A percentile compares a stretch with the other conserved stretches of the same genome.
phyloP scores from a whole-genome alignment of 495 filamentous ascomycete species.

The Penicillium canariense region DNA sequence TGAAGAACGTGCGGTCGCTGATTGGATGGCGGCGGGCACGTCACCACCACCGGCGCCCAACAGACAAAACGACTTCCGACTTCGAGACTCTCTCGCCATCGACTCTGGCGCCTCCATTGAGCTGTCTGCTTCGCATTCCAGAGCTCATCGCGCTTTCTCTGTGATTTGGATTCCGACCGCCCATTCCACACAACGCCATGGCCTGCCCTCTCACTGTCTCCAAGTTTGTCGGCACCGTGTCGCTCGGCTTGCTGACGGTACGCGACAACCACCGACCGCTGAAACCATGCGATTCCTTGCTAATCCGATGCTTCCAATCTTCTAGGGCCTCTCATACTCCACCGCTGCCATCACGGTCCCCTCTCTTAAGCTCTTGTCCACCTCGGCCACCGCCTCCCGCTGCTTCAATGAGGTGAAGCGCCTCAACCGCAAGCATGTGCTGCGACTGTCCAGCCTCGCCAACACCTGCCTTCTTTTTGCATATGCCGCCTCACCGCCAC shows the following conservation, averaged over 20 bases:
- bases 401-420: conserved; percentile 62
- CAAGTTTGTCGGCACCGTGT: conserved; percentile 89
- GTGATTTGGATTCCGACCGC: neutral
- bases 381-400: conserved; percentile 61
- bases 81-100: neutral
- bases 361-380: conserved; percentile 72
- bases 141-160: neutral
- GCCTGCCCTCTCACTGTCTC: conserved; percentile 65
- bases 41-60: conserved; percentile 10
- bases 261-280: conserved; percentile 23
- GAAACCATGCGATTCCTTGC: neutral
- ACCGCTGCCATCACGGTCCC: conserved; percentile 70
- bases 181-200: conserved; percentile 47
- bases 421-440: conserved; percentile 55
- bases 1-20: conserved; percentile 18
- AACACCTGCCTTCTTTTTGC: conserved; percentile 66
- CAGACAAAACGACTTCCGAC: neutral
- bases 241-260: conserved; percentile 83
- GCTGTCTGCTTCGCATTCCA: neutral
- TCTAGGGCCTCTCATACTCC: conserved; percentile 80
- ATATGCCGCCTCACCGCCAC: conserved; percentile 66
- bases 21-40: conserved; percentile 23
- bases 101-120: neutral
- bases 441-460: conserved; percentile 60
- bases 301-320: neutral